Base-by-base conservation (phyloP, 2,329 filamentous ascomycete genomes). In the Paecilomyces variotii region DNA sequence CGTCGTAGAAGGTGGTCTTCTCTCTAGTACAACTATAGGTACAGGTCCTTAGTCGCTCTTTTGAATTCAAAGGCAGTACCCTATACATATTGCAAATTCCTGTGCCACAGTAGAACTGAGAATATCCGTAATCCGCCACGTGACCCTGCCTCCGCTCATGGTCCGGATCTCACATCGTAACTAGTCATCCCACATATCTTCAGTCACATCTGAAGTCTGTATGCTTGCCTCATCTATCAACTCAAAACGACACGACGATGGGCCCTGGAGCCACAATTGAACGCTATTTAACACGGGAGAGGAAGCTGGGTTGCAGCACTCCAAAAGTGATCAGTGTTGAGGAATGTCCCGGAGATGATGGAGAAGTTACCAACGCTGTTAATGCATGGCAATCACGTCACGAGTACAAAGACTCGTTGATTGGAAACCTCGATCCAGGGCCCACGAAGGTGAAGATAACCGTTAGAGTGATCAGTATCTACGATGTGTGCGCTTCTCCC, bases 391-490 rank as follows among this genome's bases (percentile, higher is more conserved):
- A 62, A 26, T 60, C 64, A 11, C 62, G 55, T 14, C 56, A 54
- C 4, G 34, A 58, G 7, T 70, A 69, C 56, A 51, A 61, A 2
- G 59, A 64, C n/a, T 50, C 62, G 1, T 54, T 58, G 25, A 64
- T 72, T 27, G 56, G 60, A 10, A 54, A 62, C n/a, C 59, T 72
- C 9, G 56, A 49, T 25, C 57, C 62, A 9, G 68, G 67, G 0
- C 67, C 67, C 1, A 32, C 57, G 1, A 56, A 58, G 34, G 64
- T 68, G 1, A 60, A 50, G 4, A 59, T 70, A 34, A 63, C 59
- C n/a, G 69, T 59, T 11, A 57, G 67, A 27, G 60, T 71, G 4
- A 66, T 67, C 27, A 70, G 70, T 53, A 59, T 70, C 24, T 68
- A 65, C 34, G 56, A 68, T 27, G 55, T 49, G 2, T 19, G 4